Evolutionary conservation across 768 basidiomycete species (phyloP).

Genomic region (Serendipita vermifera): DNA sequence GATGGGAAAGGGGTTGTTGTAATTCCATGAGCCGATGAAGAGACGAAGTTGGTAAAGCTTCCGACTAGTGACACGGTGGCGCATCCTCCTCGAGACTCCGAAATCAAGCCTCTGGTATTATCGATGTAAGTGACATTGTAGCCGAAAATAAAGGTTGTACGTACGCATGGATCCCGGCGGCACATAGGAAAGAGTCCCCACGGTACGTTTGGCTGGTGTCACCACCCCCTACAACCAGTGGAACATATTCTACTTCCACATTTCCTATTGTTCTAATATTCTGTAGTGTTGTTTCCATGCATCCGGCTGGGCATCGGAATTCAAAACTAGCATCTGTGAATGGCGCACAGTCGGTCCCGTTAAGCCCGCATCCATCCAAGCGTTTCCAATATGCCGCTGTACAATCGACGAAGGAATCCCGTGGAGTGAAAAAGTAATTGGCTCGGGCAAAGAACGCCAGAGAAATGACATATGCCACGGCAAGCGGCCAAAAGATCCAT

Average conservation of each 20-base stretch:
- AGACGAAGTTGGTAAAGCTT: constrained; percentile 57
- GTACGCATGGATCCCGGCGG: constrained; percentile 70
- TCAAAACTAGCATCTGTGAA: constrained; percentile 49
- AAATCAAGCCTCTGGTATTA: constrained; percentile 45
- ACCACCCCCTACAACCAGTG: constrained; percentile 77
- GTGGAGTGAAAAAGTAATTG: constrained; percentile 57
- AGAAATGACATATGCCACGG: constrained; percentile 50
- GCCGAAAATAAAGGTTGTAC: constrained; percentile 19
- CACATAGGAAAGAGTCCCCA: constrained; percentile 75
- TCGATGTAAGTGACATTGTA: background rate
- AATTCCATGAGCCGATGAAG: constrained; percentile 47
- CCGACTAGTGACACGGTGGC: constrained; percentile 54
- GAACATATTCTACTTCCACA: constrained; percentile 49
- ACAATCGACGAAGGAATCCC: constrained; percentile 51
- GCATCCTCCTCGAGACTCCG: constrained; percentile 61
- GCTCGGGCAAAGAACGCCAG: constrained; percentile 60
- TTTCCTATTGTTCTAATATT: constrained; percentile 65
- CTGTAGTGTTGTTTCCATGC: constrained; percentile 46
- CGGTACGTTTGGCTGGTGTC: constrained; percentile 60
- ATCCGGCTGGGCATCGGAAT: constrained; percentile 72
- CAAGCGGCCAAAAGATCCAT: constrained; percentile 22
- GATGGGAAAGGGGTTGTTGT: constrained; percentile 61
- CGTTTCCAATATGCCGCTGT: constrained; percentile 58
- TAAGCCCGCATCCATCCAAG: constrained; percentile 59
- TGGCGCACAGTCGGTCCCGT: constrained; percentile 53